Evolutionary conservation across 305 asterid genomes (phyloP).

Genomic region (Fraxinus sp.): DNA sequence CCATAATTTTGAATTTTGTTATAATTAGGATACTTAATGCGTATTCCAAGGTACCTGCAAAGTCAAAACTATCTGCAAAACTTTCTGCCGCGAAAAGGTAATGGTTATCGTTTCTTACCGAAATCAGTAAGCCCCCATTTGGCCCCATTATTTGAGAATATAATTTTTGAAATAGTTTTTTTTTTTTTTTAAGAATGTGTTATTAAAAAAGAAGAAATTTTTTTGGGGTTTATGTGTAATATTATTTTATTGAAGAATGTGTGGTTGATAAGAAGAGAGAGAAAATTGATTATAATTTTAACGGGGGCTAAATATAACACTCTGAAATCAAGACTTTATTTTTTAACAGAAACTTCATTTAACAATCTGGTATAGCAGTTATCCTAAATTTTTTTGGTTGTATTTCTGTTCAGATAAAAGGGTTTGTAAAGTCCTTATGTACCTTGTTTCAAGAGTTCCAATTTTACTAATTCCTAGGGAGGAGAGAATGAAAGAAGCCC

Average conservation of each 20-base stretch:
- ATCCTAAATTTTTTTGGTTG: not conserved
- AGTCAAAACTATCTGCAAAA: constrained; percentile 31
- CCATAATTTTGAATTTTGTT: constrained; percentile 17
- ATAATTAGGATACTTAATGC: constrained; percentile 62
- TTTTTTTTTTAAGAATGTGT: too few relatives aligned
- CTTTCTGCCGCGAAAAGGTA: constrained; percentile 64
- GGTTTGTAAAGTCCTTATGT: not conserved
- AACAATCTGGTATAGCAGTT: not conserved
- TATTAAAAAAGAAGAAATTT: not conserved
- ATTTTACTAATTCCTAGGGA: not conserved
- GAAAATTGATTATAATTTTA: too few relatives aligned
- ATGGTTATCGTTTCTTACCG: constrained; percentile 7
- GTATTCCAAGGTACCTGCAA: constrained; percentile 65
- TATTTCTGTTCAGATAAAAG: not conserved
- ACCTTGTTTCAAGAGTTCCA: not conserved
- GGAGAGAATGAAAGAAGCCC: not conserved
- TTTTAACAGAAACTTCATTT: not conserved
- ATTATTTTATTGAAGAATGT: too few relatives aligned
- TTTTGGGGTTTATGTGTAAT: not conserved
- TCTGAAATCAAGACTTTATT: not conserved
- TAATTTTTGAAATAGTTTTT: too few relatives aligned
- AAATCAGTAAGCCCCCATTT: not conserved
- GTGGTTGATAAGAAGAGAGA: too few relatives aligned
- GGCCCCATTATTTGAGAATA: not conserved
- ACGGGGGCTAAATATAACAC: not conserved